A percentile compares a stretch with the other conserved stretches of the same genome.
Evolutionary conservation across 1,284 basidiomycete genomes (phyloP).

Genomic region (Flammula alnicola): DNA sequence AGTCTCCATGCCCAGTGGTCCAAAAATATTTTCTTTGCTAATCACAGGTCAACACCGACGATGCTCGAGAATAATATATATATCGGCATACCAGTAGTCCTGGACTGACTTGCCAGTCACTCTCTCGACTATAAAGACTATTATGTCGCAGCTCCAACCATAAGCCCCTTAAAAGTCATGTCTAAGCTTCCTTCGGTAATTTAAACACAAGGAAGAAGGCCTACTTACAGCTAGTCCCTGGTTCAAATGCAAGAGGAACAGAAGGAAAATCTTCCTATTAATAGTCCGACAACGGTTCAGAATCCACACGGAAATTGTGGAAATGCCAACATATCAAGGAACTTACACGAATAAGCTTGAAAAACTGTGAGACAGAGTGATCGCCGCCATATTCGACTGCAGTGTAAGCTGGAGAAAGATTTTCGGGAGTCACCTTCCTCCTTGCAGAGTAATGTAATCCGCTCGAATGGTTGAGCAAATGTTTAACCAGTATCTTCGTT

Average conservation of each 20-base stretch:
- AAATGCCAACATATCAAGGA: too few species aligned
- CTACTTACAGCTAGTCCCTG: conserved; percentile 31
- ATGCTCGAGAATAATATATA: neutral
- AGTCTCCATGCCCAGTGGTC: conserved; percentile 26
- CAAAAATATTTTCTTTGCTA: conserved; percentile 29
- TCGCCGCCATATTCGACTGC: conserved; percentile 16
- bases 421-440: conserved; percentile 6
- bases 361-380: conserved; percentile 20
- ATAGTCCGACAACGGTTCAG: neutral
- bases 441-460: conserved; percentile 19
- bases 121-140: conserved; percentile 27
- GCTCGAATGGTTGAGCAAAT: conserved; percentile 29
- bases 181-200: neutral
- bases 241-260: conserved; percentile 29
- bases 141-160: conserved; percentile 26
- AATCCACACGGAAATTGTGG: neutral
- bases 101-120: conserved; percentile 24
- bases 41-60: neutral
- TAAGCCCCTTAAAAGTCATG: conserved; percentile 23
- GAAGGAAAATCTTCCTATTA: conserved; percentile 16
- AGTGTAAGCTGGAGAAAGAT: conserved; percentile 17
- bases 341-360: conserved; percentile 12
- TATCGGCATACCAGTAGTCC: conserved; percentile 25
- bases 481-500: conserved; percentile 20
- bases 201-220: neutral